phyloP scores from a whole-genome alignment of 2,329 filamentous ascomycete genomes.

The Dactylellina drechsleri region DNA sequence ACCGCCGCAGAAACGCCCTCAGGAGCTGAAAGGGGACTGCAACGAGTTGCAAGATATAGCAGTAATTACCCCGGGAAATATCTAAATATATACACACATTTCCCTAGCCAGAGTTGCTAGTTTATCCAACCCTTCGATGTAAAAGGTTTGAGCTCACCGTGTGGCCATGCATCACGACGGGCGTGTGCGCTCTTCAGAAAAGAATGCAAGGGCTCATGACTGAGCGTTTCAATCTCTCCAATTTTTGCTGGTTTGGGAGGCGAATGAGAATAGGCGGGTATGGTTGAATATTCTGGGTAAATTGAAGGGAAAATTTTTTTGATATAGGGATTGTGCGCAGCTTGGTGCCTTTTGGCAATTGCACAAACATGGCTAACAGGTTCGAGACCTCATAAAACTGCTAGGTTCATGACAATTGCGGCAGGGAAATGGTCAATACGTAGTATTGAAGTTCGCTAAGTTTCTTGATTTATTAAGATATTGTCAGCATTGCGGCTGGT shows the following conservation, averaged over 20 bases:
- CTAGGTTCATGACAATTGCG: slow-evolving; percentile 31
- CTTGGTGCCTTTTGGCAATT: too few species aligned
- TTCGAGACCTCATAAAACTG: not conserved
- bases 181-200: slow-evolving; percentile 15
- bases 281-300: slow-evolving; percentile 42
- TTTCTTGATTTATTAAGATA: slow-evolving; percentile 2
- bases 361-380: not conserved
- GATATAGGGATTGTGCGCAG: slow-evolving; percentile 12
- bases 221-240: slow-evolving; percentile 22
- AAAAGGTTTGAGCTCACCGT: slow-evolving; percentile 18
- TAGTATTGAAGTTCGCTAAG: slow-evolving; percentile 15
- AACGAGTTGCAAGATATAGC: not conserved
- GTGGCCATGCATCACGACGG: not conserved
- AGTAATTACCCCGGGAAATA: slow-evolving; percentile 37
- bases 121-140: slow-evolving; percentile 21
- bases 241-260: slow-evolving; percentile 32
- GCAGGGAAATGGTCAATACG: slow-evolving; percentile 2
- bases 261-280: slow-evolving; percentile 48
- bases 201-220: not conserved
- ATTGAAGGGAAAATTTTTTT: slow-evolving; percentile 5
- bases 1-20: slow-evolving; percentile 27
- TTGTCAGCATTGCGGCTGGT: not conserved
- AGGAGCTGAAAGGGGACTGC: slow-evolving; percentile 12
- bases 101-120: slow-evolving; percentile 1
- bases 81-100: slow-evolving; percentile 37